phyloP scores from a whole-genome alignment of 805 yeast genomes.

The Pichia membranifaciens region DNA sequence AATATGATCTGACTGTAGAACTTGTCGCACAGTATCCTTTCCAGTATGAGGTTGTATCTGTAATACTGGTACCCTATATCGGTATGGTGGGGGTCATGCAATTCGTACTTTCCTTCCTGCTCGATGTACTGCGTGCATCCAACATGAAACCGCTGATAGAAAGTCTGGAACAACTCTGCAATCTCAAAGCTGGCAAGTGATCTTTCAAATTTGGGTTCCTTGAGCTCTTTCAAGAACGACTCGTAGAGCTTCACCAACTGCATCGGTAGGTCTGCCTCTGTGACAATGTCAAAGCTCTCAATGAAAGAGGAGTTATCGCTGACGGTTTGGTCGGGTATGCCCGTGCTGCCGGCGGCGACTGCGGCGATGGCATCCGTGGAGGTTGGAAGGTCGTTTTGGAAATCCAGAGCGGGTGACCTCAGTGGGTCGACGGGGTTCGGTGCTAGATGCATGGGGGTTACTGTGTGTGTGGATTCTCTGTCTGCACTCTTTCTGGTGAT shows the following conservation, averaged over 20 bases:
- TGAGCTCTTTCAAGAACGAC: conserved; percentile 26
- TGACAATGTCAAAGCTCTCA: conserved; percentile 17
- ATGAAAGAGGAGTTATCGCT: conserved; percentile 11
- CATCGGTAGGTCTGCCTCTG: conserved; percentile 25
- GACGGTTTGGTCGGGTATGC: no score
- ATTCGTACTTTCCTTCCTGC: conserved; percentile 19
- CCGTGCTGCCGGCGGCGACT: no score
- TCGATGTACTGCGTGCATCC: conserved; percentile 19
- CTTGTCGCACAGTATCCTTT: conserved; percentile 30
- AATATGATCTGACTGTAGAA: conserved; percentile 30
- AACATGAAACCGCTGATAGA: conserved; percentile 26
- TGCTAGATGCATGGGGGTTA: no score
- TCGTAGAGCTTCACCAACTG: conserved; percentile 23
- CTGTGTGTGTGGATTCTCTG: no score
- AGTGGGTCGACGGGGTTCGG: no score
- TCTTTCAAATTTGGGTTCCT: conserved; percentile 32
- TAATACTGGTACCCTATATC: conserved; percentile 17
- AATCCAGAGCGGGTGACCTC: background rate
- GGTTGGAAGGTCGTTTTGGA: background rate
- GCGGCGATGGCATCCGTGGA: no score
- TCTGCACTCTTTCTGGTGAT: no score
- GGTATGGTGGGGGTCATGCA: conserved; percentile 19
- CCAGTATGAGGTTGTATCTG: conserved; percentile 27
- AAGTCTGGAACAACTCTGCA: conserved; percentile 31
- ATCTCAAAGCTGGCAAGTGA: conserved; percentile 32